phyloP scores from a whole-genome alignment of 345 rosid genomes.

The Isatis tinctoria region DNA sequence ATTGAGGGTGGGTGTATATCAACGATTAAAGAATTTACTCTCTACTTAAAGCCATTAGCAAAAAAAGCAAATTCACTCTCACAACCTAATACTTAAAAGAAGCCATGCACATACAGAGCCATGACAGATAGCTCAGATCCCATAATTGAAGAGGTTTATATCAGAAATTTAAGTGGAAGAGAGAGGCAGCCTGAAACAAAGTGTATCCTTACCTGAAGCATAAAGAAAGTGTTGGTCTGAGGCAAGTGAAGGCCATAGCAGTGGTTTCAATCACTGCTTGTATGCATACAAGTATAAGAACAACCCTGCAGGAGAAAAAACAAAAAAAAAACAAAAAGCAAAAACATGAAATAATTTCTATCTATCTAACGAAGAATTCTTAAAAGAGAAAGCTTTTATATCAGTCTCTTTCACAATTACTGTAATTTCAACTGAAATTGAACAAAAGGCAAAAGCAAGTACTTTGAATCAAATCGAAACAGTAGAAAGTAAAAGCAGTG shows the following conservation, averaged over 20 bases:
- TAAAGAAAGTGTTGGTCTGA: not conserved
- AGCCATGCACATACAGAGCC: not conserved
- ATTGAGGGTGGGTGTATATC: not conserved
- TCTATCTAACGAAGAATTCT: no score
- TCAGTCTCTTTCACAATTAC: not conserved
- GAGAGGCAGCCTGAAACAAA: not conserved
- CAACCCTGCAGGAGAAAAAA: not conserved
- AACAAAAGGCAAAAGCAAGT: not conserved
- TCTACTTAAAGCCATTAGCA: not conserved
- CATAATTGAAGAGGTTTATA: not conserved
- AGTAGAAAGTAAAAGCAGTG: not conserved
- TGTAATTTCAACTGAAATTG: not conserved
- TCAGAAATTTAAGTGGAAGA: not conserved
- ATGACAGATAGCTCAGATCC: not conserved
- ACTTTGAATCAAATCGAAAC: not conserved
- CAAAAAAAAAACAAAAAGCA: not conserved
- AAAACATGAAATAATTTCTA: no score
- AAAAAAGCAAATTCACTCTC: not conserved
- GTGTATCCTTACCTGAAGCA: slow-evolving; percentile 10
- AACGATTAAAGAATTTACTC: not conserved
- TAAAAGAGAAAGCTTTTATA: not conserved
- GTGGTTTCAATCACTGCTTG: not conserved
- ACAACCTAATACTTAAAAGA: not conserved
- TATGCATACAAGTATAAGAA: slow-evolving; percentile 35
- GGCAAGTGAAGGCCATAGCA: not conserved